Percentiles rank a stretch among this genome's conserved stretches.
Conservation (phyloP, 2,329 filamentous ascomycete species). For the Paracamarosporium sp. region DNA sequence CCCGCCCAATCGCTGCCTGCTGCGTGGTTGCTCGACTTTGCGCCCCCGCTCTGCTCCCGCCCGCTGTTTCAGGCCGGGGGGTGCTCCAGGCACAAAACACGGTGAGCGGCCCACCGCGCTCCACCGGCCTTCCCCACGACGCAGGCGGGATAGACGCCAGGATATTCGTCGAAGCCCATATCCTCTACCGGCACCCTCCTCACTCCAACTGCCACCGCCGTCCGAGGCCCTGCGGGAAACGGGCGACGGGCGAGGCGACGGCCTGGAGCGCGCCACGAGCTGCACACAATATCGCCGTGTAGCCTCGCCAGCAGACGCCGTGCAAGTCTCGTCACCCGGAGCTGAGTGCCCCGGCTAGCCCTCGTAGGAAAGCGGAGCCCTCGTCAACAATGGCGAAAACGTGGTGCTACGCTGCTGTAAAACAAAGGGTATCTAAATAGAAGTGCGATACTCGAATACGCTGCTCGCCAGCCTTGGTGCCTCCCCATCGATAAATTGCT, state of each 20-base stretch:
- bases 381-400: background rate
- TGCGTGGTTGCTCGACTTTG: conserved; percentile 21
- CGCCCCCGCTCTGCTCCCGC: conserved; percentile 25
- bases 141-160: conserved; percentile 10
- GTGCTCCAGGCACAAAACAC: conserved; percentile 20
- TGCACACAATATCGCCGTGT: conserved; percentile 18
- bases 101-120: conserved; percentile 2
- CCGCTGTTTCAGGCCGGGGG: conserved; percentile 34
- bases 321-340: conserved; percentile 21
- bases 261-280: conserved; percentile 16
- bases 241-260: background rate
- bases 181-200: background rate
- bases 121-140: conserved; percentile 4
- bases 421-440: conserved; percentile 38
- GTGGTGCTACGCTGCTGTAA: background rate
- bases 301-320: conserved; percentile 29
- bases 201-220: background rate
- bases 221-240: background rate
- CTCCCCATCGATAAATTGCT: conserved; percentile 6
- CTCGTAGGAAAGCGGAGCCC: conserved; percentile 8
- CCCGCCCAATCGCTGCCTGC: conserved; percentile 21
- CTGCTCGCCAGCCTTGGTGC: background rate
- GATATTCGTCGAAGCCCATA: conserved; percentile 5
- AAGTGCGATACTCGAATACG: conserved; percentile 15
- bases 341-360: conserved; percentile 16